These are phyloP conservation scores for Oryza australiensis DNA, from an alignment of 176 grass and related monocot species.

Conservation along the genomic window DNA sequence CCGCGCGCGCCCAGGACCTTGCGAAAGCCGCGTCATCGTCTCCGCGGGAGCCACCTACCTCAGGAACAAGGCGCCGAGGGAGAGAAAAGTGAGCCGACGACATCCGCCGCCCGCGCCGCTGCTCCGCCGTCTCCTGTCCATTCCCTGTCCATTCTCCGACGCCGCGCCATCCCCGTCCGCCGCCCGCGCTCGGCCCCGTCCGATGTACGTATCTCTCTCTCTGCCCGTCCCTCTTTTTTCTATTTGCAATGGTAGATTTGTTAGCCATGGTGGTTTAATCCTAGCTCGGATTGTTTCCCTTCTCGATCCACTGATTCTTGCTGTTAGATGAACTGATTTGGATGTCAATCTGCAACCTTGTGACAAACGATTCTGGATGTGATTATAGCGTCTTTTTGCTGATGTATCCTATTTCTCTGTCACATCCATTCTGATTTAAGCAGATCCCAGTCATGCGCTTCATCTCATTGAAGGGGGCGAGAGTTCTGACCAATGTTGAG, in stretches of 20 bases:
- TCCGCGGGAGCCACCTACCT: too few species aligned
- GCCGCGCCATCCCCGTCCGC: too few species aligned
- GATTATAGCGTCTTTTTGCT: neutral
- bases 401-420: neutral
- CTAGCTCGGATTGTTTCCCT: neutral
- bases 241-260: neutral
- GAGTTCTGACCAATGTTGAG: neutral
- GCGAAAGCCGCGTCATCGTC: too few species aligned
- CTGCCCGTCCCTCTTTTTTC: neutral
- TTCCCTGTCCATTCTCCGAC: too few species aligned
- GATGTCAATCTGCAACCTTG: neutral
- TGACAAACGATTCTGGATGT: neutral
- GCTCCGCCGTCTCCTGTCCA: too few species aligned
- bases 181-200: too few species aligned
- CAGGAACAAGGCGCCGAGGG: too few species aligned
- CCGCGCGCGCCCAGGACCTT: too few species aligned
- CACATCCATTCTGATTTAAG: neutral
- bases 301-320: neutral
- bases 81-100: too few species aligned
- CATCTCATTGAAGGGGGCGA: neutral
- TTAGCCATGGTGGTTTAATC: neutral
- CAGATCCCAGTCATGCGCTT: neutral
- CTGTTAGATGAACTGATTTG: neutral
- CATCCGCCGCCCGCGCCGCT: too few species aligned
- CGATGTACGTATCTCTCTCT: slow-evolving; percentile 47